Base-by-base conservation (phyloP, 1,284 basidiomycete species). In the Lentinus polychrous region DNA sequence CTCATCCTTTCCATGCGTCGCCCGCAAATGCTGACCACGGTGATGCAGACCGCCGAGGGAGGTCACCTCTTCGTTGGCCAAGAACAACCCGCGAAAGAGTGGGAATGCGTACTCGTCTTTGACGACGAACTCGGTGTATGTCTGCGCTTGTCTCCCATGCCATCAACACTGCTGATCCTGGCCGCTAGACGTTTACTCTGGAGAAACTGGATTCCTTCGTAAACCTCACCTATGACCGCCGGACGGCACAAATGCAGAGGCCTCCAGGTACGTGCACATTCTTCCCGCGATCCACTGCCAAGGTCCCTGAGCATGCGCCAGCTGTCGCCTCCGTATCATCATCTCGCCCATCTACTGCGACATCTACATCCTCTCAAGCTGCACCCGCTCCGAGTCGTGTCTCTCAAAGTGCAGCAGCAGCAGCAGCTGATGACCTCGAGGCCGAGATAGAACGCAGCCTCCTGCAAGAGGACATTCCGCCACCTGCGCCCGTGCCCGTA, bases 81-180 rank as follows among this genome's bases (percentile, higher is more conserved):
- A 8, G 82, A 83, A 57, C 68, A 68, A 4, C 62, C 73, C 1
- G 72, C 80, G 2, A 83, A 79, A 57, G 83, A 87, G 39, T 72
- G 72, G 53, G 85, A 88, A 42, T 90, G 86, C 54, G 76, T 89
- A 6, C 67, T 90, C 41, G 82, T 89, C 41, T 88, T 80, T 58
- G 86, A 90, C 58, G 83, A 86, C 57, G 80, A 79, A 47, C 70
- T 74, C 43, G 76, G 76, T 50, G 86, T 86, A 57, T 36, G 24
- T 43, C 3, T 17, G 23, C 39, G 33, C 12, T 34, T 43, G 23
- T 34, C 27, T 23, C 24, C 15, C 32, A 46, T 46, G 46, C 36
- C 40, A 22, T 36, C 45, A 22, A 38, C 22, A 32, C 20, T 23
- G 33, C 22, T 37, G 34, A 37, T 41, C 23, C 48, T 36, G 11